phyloP scores from a whole-genome alignment of 805 yeast genomes.

The Ogataea minuta region DNA sequence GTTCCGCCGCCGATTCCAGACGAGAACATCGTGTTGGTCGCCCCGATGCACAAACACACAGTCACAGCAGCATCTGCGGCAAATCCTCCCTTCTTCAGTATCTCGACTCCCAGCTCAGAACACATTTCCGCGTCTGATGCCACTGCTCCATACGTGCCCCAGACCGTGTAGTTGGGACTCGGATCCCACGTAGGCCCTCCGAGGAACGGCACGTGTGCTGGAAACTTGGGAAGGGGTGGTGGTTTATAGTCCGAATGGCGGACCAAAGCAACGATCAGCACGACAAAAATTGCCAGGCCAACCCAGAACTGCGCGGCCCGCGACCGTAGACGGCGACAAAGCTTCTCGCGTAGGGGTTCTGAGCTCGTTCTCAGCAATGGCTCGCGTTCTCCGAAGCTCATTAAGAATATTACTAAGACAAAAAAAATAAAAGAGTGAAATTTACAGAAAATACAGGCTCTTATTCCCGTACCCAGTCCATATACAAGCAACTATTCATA shows the following conservation, averaged over 20 bases:
- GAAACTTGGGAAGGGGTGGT: conserved; percentile 14
- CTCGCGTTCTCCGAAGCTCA: not conserved
- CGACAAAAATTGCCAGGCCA: not conserved
- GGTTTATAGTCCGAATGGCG: not conserved
- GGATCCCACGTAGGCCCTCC: conserved; percentile 47
- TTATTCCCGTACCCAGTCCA: conserved; percentile 8
- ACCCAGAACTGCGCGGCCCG: too few species aligned
- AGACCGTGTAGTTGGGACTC: conserved; percentile 34
- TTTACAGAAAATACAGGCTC: conserved; percentile 7
- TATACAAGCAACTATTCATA: conserved; percentile 26
- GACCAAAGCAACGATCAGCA: not conserved
- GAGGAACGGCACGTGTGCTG: conserved; percentile 31
- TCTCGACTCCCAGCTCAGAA: conserved; percentile 58
- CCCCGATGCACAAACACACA: conserved; percentile 84
- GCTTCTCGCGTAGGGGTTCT: too few species aligned
- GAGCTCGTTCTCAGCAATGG: conserved; percentile 1
- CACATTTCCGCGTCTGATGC: conserved; percentile 64
- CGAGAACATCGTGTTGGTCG: conserved; percentile 75
- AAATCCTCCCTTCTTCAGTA: conserved; percentile 59
- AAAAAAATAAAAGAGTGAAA: conserved; percentile 1
- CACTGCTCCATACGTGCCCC: conserved; percentile 56
- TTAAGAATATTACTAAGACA: conserved; percentile 2
- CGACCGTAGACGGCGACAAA: too few species aligned
- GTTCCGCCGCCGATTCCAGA: conserved; percentile 98
- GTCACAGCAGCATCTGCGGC: conserved; percentile 96